phyloP scores from a whole-genome alignment of 1,139 yeast genomes.

The Candida tropicalis region DNA sequence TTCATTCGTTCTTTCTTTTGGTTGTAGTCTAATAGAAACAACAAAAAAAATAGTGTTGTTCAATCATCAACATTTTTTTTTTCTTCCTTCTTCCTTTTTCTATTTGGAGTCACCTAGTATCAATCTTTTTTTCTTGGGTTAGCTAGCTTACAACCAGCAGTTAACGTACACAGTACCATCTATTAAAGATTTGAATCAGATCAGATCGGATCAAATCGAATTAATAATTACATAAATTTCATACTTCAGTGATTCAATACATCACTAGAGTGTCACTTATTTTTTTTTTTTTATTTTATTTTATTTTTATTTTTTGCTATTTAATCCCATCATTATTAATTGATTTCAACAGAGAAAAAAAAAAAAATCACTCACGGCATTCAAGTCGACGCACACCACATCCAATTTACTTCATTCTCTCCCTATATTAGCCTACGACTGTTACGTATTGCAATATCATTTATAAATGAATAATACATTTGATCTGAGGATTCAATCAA shows the following conservation, averaged over 20 bases:
- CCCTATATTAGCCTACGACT: background rate
- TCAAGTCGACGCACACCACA: slow-evolving; percentile 4
- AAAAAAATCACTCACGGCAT: slow-evolving; percentile 5
- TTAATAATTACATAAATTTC: background rate
- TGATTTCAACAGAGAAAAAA: background rate
- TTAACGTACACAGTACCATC: background rate
- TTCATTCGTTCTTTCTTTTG: too few species aligned
- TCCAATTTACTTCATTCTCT: background rate
- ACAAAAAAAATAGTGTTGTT: background rate
- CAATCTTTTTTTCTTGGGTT: background rate
- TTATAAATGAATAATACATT: slow-evolving; percentile 12
- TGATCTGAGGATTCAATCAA: slow-evolving; percentile 12
- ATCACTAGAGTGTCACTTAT: too few species aligned
- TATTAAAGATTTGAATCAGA: background rate
- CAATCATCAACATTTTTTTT: slow-evolving; percentile 1
- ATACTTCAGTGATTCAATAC: background rate
- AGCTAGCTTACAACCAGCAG: slow-evolving; percentile 2
- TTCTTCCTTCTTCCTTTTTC: background rate
- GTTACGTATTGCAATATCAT: background rate
- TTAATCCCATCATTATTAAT: slow-evolving; percentile 1
- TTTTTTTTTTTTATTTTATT: too few species aligned
- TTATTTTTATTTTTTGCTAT: background rate
- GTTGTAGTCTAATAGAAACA: background rate
- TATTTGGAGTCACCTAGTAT: background rate
- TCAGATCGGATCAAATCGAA: background rate